phyloP scores from a whole-genome alignment of 805 yeast genomes.

The Candida ponderosae region DNA sequence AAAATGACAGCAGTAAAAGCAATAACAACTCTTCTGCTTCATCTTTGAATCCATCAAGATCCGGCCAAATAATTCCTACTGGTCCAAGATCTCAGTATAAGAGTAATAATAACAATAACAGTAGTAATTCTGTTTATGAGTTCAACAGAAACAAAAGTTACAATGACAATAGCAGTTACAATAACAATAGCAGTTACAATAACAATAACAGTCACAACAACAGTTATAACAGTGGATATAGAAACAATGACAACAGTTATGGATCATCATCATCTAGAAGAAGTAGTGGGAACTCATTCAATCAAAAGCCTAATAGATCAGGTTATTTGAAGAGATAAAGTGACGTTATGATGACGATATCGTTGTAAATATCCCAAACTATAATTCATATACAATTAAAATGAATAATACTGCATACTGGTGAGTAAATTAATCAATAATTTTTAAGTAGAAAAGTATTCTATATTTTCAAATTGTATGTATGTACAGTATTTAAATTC shows the following conservation, averaged over 20 bases:
- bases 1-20: constrained; percentile 6
- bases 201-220: constrained; percentile 9
- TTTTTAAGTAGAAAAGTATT: no score
- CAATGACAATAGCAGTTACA: constrained; percentile 5
- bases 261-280: not conserved
- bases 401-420: no score
- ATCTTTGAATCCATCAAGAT: not conserved
- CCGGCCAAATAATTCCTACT: constrained; percentile 4
- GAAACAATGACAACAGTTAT: not conserved
- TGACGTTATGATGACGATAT: not conserved
- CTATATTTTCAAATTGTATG: no score
- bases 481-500: no score
- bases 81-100: no score
- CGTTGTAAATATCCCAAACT: no score
- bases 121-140: constrained; percentile 7
- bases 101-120: constrained; percentile 4
- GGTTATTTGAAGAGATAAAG: not conserved
- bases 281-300: not conserved
- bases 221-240: not conserved
- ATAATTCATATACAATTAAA: no score
- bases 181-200: constrained; percentile 5
- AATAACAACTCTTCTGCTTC: no score
- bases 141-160: constrained; percentile 6
- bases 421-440: no score
- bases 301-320: not conserved